phyloP scores from a whole-genome alignment of 2,329 filamentous ascomycete genomes.

The Exophiala aquamarina region DNA sequence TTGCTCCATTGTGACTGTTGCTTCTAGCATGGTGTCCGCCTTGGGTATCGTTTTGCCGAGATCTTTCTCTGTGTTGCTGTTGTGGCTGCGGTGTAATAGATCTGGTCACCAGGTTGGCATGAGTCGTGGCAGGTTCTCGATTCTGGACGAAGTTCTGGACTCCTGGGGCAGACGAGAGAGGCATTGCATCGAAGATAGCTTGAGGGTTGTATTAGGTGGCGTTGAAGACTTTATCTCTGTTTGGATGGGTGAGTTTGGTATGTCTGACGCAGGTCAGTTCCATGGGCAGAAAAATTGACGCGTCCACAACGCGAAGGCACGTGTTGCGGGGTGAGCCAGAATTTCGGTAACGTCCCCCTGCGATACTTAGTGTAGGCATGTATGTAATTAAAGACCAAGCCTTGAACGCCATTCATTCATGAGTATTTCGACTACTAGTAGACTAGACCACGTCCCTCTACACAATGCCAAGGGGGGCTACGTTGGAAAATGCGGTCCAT shows the following conservation, averaged over 20 bases:
- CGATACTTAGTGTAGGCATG: too few relatives aligned
- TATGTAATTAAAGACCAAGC: too few relatives aligned
- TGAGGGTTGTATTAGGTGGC: too few relatives aligned
- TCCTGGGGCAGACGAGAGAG: constrained; percentile 9
- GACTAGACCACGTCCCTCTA: too few relatives aligned
- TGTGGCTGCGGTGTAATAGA: constrained; percentile 21
- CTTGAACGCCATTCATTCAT: too few relatives aligned
- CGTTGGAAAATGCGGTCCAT: too few relatives aligned
- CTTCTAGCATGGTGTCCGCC: neutral
- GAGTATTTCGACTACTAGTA: too few relatives aligned
- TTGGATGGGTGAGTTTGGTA: neutral
- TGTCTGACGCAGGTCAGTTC: neutral
- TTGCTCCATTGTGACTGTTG: neutral
- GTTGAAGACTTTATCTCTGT: too few relatives aligned
- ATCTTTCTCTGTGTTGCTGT: constrained; percentile 8
- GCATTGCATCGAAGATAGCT: constrained; percentile 14
- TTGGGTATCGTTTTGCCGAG: constrained; percentile 6
- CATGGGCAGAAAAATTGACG: neutral
- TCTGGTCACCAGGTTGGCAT: constrained; percentile 2
- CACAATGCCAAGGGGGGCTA: too few relatives aligned
- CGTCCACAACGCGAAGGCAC: constrained; percentile 13
- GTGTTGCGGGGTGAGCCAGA: constrained; percentile 3
- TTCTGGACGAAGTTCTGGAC: constrained; percentile 15
- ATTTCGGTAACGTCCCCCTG: too few relatives aligned
- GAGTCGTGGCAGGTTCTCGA: constrained; percentile 3